Evolutionary conservation across 768 basidiomycete species (phyloP).

Genomic region (Rubroboletus pulcherrimus): DNA sequence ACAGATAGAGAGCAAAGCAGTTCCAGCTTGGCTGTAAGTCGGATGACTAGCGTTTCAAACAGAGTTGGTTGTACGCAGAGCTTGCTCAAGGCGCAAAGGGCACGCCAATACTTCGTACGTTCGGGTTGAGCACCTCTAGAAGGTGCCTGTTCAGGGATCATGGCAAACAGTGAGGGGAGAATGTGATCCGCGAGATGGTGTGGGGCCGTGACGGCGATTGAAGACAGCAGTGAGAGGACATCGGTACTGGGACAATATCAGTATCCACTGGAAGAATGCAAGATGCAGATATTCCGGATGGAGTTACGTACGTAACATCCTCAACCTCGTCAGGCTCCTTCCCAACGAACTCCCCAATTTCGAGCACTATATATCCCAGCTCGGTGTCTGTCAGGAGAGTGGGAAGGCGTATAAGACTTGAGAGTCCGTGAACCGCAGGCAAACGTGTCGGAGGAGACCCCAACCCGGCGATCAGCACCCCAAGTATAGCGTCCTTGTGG

Average conservation of each 20-base stretch:
- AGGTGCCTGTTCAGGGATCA: constrained; percentile 69
- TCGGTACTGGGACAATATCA: constrained; percentile 42
- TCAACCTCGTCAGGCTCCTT: constrained; percentile 48
- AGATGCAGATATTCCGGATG: neutral
- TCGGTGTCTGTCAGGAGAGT: constrained; percentile 68
- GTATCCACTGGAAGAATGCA: neutral
- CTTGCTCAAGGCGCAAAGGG: constrained; percentile 61
- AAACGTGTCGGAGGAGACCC: constrained; percentile 47
- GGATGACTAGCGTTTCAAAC: constrained; percentile 81
- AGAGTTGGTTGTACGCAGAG: constrained; percentile 72
- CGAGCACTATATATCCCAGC: constrained; percentile 73
- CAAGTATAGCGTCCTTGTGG: constrained; percentile 76
- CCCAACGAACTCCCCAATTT: constrained; percentile 62
- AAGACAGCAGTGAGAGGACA: constrained; percentile 58
- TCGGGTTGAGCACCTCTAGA: constrained; percentile 46
- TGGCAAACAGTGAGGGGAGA: constrained; percentile 73
- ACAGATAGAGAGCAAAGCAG: constrained; percentile 46
- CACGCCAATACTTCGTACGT: constrained; percentile 63
- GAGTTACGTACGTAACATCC: constrained; percentile 45
- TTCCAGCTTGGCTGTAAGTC: constrained; percentile 74
- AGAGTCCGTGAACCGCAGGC: constrained; percentile 63
- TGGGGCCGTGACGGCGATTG: constrained; percentile 56
- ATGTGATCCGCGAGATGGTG: constrained; percentile 67
- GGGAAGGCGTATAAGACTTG: constrained; percentile 61
- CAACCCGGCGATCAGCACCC: constrained; percentile 56